Base-by-base conservation (phyloP, 139 green algal species). In the Micromonas pusilla region DNA sequence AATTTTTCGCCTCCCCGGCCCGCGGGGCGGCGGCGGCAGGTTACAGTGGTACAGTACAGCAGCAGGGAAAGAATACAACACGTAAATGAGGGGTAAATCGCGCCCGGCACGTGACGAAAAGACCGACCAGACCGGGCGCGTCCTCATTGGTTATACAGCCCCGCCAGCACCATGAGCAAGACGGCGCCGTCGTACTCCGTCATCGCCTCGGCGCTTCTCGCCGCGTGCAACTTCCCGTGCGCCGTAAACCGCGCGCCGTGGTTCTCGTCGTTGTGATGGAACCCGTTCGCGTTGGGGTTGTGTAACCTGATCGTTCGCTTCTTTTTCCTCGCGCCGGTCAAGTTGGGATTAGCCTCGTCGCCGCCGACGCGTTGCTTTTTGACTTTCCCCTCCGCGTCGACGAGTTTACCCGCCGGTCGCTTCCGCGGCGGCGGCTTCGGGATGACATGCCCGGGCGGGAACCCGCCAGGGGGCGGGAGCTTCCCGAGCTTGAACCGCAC, bases 401-500 rank as follows among this genome's bases (percentile, higher is more conserved):
- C 9, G 9, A 57, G 45, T n/a, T n/a, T n/a, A n/a, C n/a, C n/a
- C 45, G 45, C 45, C 9, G 45, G 45, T 57, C 45, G 45, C 45
- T 57, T 57, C 9, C 45, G 45, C 9, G 45, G 45, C 9, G 45
- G 45, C 45, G 45, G 9, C 45, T 9, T 9, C 45, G 45, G 45
- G 9, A 16, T 9, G 9, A 57, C 45, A 16, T 57, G 45, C 45
- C 45, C 45, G 45, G 45, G 45, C 9, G 45, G 45, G 9, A 9
- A 57, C 9, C 45, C 45, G 45, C 45, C 45, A 23, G 45, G 45
- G 45, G 45, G 45, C 45, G 45, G 39, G 52, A 78, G 21, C 32
- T 62, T 60, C 1, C 72, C 72, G 1, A 32, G 39, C 67, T 83
- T 83, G 37, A 75, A 75, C 21, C 36, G 23, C 62, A 91, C 85